phyloP scores from a whole-genome alignment of 2,329 filamentous ascomycete genomes.

The Dendrostoma leiphaemia region DNA sequence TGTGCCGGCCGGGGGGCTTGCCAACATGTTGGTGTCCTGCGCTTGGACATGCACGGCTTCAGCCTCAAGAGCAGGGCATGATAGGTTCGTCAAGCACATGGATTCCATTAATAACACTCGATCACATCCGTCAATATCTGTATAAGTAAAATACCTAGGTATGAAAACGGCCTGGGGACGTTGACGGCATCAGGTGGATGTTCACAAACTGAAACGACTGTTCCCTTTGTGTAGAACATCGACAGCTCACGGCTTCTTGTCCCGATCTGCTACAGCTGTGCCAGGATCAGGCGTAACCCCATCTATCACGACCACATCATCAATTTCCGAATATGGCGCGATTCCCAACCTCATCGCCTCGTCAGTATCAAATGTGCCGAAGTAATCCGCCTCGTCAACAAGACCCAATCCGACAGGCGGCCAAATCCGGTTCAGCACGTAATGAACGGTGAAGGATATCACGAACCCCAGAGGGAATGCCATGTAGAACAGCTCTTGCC shows the following conservation, averaged over 20 bases:
- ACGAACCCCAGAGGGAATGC: conserved; percentile 14
- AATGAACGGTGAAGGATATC: conserved; percentile 15
- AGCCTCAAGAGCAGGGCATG: no score
- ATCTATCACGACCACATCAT: not conserved
- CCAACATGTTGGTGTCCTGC: no score
- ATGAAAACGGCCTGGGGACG: no score
- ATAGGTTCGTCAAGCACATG: no score
- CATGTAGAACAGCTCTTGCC: conserved; percentile 12
- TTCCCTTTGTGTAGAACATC: no score
- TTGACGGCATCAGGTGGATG: no score
- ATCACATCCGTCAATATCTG: no score
- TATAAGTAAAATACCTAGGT: no score
- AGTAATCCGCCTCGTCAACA: conserved; percentile 11
- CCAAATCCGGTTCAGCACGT: conserved; percentile 7
- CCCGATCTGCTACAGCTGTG: not conserved
- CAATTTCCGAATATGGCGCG: conserved; percentile 1
- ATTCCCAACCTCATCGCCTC: conserved; percentile 10
- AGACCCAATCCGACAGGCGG: not conserved
- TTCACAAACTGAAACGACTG: not conserved
- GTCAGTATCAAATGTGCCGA: conserved; percentile 5
- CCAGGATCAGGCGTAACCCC: conserved; percentile 4
- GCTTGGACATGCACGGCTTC: no score
- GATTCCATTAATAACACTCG: no score
- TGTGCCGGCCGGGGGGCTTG: no score
- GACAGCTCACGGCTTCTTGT: not conserved